Conservation (phyloP, 129 eudicot species). For the Kitagawia praeruptora region DNA sequence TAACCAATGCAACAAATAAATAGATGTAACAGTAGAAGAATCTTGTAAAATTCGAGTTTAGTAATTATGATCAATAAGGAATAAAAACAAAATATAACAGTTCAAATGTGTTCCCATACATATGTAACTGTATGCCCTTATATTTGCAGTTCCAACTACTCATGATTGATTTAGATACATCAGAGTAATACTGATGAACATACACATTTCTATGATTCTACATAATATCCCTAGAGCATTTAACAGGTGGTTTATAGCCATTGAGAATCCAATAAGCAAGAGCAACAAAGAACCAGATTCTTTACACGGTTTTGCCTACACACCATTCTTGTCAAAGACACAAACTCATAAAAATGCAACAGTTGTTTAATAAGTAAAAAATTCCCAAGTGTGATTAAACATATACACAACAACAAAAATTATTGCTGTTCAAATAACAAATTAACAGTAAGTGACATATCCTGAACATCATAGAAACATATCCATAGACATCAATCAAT, state of each 20-base stretch:
- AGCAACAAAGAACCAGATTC: background rate
- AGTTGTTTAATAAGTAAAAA: background rate
- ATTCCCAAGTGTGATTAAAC: no score
- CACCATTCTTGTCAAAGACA: background rate
- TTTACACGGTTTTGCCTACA: no score
- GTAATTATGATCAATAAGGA: background rate
- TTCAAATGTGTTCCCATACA: no score
- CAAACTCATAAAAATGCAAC: background rate
- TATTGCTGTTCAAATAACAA: background rate
- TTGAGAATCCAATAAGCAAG: background rate
- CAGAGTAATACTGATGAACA: background rate
- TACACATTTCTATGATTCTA: background rate
- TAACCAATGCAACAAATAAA: constrained; percentile 7
- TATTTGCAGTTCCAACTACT: background rate
- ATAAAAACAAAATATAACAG: background rate
- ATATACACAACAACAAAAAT: background rate
- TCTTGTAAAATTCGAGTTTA: background rate
- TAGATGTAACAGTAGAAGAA: background rate
- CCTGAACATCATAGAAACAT: background rate
- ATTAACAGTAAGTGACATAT: no score
- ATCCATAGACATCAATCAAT: background rate
- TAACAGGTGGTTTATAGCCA: background rate
- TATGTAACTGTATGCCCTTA: background rate
- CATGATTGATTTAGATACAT: background rate
- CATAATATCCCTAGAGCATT: no score